Conservation (phyloP, 768 basidiomycete species). For the Tricholoma flavovirens region DNA sequence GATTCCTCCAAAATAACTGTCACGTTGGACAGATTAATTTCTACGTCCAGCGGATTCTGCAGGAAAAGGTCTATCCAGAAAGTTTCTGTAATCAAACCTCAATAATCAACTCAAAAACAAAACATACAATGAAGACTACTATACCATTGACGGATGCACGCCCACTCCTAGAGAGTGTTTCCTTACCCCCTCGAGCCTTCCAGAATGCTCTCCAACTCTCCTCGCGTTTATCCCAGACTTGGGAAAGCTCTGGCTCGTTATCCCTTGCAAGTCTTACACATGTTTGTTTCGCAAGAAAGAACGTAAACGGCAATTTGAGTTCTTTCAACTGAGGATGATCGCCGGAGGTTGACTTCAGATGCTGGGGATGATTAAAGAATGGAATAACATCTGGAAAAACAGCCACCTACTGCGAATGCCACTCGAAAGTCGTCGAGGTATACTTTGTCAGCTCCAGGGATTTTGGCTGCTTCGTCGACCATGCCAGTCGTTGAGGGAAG, state of each 20-base stretch:
- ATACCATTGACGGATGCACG: constrained; percentile 62
- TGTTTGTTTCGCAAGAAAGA: constrained; percentile 57
- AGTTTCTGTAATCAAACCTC: constrained; percentile 39
- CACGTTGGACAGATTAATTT: constrained; percentile 61
- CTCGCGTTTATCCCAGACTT: constrained; percentile 62
- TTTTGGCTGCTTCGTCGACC: constrained; percentile 19
- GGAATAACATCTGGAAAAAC: not conserved
- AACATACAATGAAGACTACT: constrained; percentile 6
- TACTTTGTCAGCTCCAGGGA: constrained; percentile 50
- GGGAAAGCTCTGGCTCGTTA: constrained; percentile 33
- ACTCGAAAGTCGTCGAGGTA: constrained; percentile 86
- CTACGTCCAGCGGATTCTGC: constrained; percentile 68
- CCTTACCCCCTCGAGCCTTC: constrained; percentile 47
- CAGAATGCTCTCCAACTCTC: constrained; percentile 60
- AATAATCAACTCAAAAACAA: constrained; percentile 5
- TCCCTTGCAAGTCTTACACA: constrained; percentile 53
- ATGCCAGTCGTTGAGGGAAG: constrained; percentile 15
- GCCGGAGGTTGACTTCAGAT: constrained; percentile 58
- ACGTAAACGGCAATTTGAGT: constrained; percentile 57
- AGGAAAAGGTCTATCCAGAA: constrained; percentile 75
- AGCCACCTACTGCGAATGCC: constrained; percentile 65
- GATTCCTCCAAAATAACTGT: constrained; percentile 48
- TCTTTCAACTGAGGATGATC: constrained; percentile 35
- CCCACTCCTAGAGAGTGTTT: constrained; percentile 46
- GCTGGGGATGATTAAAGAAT: constrained; percentile 37